Conservation (phyloP, 805 yeast species). For the Sporopachydermia lactativora region DNA sequence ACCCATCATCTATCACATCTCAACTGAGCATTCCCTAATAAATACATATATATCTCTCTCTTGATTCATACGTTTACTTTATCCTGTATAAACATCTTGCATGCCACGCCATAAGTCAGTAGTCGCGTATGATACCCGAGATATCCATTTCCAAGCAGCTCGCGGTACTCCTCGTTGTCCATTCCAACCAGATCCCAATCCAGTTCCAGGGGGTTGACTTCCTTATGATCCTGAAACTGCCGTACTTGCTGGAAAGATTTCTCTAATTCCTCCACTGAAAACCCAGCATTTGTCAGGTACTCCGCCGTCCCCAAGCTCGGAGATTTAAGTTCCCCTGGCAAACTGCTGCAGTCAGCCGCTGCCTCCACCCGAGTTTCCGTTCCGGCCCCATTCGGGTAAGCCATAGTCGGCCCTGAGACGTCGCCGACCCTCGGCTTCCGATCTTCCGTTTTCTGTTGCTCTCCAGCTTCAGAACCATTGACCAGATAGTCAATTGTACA, state of each 20-base stretch:
- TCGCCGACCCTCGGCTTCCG: no score
- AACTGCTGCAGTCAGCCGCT: background rate
- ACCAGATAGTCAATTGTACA: slow-evolving; percentile 14
- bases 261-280: background rate
- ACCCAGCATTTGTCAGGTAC: background rate
- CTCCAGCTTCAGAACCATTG: slow-evolving; percentile 1
- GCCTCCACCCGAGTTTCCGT: background rate
- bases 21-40: no score
- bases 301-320: background rate
- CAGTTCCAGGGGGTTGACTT: background rate
- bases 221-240: background rate
- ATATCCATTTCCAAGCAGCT: background rate
- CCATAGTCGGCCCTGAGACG: background rate
- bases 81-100: no score
- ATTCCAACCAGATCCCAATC: slow-evolving; percentile 1
- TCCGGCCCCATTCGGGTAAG: background rate
- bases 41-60: no score
- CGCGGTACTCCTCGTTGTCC: slow-evolving; percentile 1
- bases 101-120: no score
- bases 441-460: background rate
- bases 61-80: no score
- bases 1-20: no score
- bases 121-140: no score
- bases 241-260: background rate
- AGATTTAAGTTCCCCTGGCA: background rate